A percentile compares a stretch with the other conserved stretches of the same genome.
phyloP scores from a whole-genome alignment of 345 rosid genomes.

The Noccaea bulbosa region DNA sequence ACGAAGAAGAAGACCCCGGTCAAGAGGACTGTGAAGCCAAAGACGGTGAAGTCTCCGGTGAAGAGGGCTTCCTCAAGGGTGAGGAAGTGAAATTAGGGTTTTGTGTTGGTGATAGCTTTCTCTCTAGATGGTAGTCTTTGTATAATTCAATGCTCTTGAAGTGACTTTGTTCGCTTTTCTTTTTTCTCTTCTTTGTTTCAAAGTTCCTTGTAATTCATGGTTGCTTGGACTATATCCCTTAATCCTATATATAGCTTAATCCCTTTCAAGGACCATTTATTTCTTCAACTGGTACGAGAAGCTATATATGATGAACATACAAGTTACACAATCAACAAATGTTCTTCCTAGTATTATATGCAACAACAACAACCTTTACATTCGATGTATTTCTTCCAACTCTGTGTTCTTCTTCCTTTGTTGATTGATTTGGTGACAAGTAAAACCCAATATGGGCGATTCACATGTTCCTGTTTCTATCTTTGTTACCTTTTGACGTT shows the following conservation, averaged over 20 bases:
- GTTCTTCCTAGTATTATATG: neutral
- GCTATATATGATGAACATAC: neutral
- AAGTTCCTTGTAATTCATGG: slow-evolving; percentile 25
- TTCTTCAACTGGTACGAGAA: neutral
- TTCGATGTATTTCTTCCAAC: neutral
- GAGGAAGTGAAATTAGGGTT: slow-evolving; percentile 44
- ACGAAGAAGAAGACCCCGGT: slow-evolving; percentile 62
- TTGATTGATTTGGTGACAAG: neutral
- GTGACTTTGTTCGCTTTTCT: neutral
- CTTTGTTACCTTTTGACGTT: neutral
- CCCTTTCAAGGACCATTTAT: neutral
- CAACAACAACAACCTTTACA: neutral
- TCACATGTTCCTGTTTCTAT: neutral
- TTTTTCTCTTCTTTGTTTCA: neutral
- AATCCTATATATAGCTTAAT: slow-evolving; percentile 33
- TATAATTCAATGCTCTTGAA: slow-evolving; percentile 34
- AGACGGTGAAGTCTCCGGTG: slow-evolving; percentile 64
- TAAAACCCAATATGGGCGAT: neutral
- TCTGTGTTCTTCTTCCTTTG: neutral
- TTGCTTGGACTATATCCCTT: slow-evolving; percentile 2
- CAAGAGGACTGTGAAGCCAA: slow-evolving; percentile 60
- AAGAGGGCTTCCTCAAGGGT: slow-evolving; percentile 51
- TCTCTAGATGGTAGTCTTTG: slow-evolving; percentile 36
- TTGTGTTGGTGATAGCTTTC: slow-evolving; percentile 19
- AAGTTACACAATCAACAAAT: neutral